phyloP scores from a whole-genome alignment of 331 rosid species.

The Cydonia oblonga region DNA sequence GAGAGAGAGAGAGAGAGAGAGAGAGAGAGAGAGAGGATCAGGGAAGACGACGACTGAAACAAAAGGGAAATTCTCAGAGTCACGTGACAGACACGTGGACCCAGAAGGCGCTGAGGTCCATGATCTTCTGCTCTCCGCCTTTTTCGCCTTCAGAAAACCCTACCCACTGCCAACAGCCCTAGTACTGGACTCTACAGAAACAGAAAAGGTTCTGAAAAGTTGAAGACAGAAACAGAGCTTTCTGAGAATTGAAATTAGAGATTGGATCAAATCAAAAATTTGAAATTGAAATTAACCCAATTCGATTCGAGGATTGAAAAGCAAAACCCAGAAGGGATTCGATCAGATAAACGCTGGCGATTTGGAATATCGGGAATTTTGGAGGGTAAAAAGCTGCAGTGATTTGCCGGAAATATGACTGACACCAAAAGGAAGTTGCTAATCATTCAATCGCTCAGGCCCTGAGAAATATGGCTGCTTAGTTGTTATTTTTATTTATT shows the following conservation, averaged over 20 bases:
- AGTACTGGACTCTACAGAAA: neutral
- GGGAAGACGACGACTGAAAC: neutral
- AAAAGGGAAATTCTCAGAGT: neutral
- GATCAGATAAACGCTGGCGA: too few relatives aligned
- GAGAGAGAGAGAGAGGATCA: neutral
- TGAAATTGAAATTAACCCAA: neutral
- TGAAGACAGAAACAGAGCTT: neutral
- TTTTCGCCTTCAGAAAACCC: neutral
- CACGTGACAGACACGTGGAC: constrained; percentile 6
- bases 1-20: neutral
- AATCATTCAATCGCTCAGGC: neutral
- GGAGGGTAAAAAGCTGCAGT: neutral
- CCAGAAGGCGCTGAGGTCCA: neutral
- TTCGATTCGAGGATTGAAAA: neutral
- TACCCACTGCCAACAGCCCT: neutral
- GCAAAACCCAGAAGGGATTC: neutral
- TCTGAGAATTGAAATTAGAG: neutral
- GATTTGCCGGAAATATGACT: neutral
- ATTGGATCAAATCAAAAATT: neutral
- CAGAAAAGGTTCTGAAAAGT: neutral
- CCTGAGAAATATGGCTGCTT: neutral
- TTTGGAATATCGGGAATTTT: neutral
- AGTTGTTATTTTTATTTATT: constrained; percentile 1
- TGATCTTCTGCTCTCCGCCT: neutral
- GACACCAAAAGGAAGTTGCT: neutral